A percentile compares a stretch with the other conserved stretches of the same genome.
Evolutionary conservation across 768 basidiomycete genomes (phyloP).

Genomic region (Solioccasus polychromus): DNA sequence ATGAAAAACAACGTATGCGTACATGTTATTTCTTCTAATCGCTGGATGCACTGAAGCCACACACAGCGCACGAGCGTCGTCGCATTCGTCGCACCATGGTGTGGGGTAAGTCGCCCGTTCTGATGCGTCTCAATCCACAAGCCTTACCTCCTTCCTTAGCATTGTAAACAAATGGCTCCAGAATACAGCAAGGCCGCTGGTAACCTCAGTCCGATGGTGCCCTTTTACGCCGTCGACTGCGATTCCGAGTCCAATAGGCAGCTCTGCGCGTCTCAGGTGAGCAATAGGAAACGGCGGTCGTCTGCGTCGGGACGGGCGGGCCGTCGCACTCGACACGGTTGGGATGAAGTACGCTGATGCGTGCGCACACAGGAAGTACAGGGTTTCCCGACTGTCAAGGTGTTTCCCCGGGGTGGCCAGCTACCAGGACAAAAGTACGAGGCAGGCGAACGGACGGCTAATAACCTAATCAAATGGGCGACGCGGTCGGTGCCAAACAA

Average conservation of each 20-base stretch:
- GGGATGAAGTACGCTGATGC: background rate
- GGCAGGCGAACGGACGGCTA: conserved; percentile 65
- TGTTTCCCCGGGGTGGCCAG: conserved; percentile 75
- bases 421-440: conserved; percentile 65
- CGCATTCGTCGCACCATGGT: conserved; percentile 96
- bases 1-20: conserved; percentile 73
- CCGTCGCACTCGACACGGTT: background rate
- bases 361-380: conserved; percentile 55
- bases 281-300: background rate
- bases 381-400: conserved; percentile 94
- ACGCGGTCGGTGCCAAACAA: conserved; percentile 70
- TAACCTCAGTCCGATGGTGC: conserved; percentile 76
- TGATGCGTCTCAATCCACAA: background rate
- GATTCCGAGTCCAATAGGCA: conserved; percentile 78
- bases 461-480: conserved; percentile 73
- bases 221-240: conserved; percentile 92
- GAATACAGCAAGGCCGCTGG: conserved; percentile 82
- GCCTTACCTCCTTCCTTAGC: conserved; percentile 31
- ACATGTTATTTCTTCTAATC: background rate
- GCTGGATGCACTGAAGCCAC: background rate
- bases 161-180: conserved; percentile 83
- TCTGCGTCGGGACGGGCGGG: no score
- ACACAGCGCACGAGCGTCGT: conserved; percentile 70
- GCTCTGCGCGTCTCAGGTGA: conserved; percentile 76
- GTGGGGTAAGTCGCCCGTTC: conserved; percentile 55